Conservation (phyloP, 352 stramenopile genomes). For the Phytophthora meadii region DNA sequence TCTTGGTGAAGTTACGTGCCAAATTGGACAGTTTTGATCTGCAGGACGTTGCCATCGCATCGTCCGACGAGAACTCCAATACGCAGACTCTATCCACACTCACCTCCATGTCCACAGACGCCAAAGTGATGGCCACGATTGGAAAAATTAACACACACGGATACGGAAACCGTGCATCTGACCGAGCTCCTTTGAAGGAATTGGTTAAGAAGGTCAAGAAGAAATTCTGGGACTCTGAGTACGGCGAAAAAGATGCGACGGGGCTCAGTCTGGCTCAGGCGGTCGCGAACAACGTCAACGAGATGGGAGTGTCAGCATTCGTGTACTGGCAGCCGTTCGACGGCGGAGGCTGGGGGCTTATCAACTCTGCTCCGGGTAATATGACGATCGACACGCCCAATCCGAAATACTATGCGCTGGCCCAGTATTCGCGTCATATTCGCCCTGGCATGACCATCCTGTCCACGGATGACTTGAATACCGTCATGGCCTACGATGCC, state of each 20-base stretch:
- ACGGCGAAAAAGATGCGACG: constrained; percentile 56
- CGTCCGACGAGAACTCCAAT: constrained; percentile 66
- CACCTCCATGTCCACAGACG: constrained; percentile 27
- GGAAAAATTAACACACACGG: constrained; percentile 69
- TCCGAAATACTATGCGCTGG: constrained; percentile 61
- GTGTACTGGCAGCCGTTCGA: constrained; percentile 73
- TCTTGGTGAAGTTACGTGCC: constrained; percentile 47
- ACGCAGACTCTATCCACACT: constrained; percentile 47
- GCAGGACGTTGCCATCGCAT: constrained; percentile 40
- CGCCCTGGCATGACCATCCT: constrained; percentile 62
- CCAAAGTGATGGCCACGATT: constrained; percentile 40
- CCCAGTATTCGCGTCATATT: constrained; percentile 72
- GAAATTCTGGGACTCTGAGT: constrained; percentile 69
- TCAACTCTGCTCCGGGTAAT: constrained; percentile 50
- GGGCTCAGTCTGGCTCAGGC: constrained; percentile 60
- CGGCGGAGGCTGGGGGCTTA: constrained; percentile 56
- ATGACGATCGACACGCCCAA: constrained; percentile 48
- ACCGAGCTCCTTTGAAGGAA: constrained; percentile 43
- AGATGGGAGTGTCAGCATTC: constrained; percentile 64
- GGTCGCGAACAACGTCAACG: constrained; percentile 61
- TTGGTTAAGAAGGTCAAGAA: constrained; percentile 43
- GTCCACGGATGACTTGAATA: constrained; percentile 44
- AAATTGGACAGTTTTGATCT: constrained; percentile 45
- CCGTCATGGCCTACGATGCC: constrained; percentile 54
- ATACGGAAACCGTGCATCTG: constrained; percentile 51